Base-by-base conservation (phyloP, 495 filamentous ascomycete species). In the Neurospora sp. region DNA sequence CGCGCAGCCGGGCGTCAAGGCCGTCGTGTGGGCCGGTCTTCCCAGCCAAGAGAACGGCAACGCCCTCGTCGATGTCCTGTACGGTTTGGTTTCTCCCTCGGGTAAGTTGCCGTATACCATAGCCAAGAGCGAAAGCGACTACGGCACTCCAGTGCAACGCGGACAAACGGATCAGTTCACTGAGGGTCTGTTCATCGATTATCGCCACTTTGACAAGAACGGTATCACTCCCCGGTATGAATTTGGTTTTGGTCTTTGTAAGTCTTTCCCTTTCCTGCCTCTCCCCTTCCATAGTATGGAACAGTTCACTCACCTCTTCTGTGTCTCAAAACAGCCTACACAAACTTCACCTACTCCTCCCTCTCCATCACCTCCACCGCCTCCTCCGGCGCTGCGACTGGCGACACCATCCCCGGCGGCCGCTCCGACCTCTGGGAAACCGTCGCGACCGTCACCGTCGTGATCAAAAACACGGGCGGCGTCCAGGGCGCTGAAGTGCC, bases 31-130 rank as follows among this genome's bases (percentile, higher is more conserved):
- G 82, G 96, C 93, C 5, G 92, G 97, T 74, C 88, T 99, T 4
- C 95, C 96, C 0, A 93, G 95, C 3, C 91, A 98, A 81, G 95
- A 98, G 82, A 94, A 90, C 74, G 96, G 96, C 10, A 93, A 94
- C 73, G 91, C 94, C 3, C 82, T 98, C 11, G 88, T 89, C 1
- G 94, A 97, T 78, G 85, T 99, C 8, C 84, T 99, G 1, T 94
- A 96, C 72, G 96, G 96, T n/a, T 87, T 88, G 8, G 84, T 90
- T 5, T 91, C 92, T 75, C 94, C 94, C 11, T 94, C 90, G 40
- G 96, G 96, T 17, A 92, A 92, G 69, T 85, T 98, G 39, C 94
- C 94, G 3, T 99, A 97, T 81, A 98, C 95, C 0, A 91, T 98
- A 71, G 96, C 91, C 48, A 96, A 93, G 81, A 85, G 81, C 3